These are phyloP conservation scores for Fusarium sp. DNA, from an alignment of 2,329 filamentous ascomycete genomes.

Conservation along the genomic window DNA sequence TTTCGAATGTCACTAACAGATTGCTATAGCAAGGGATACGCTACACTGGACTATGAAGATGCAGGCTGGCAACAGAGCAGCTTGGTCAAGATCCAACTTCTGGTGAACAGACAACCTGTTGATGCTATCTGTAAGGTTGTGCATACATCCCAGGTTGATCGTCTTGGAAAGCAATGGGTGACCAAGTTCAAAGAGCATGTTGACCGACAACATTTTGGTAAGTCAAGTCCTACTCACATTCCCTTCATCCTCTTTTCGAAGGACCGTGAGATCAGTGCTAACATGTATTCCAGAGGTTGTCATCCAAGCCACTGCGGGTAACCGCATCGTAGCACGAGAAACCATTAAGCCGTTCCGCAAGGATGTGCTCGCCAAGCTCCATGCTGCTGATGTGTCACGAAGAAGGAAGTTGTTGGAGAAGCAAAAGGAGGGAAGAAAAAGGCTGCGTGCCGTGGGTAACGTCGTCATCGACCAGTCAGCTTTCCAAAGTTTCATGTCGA, in stretches of 20 bases:
- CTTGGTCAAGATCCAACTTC: slow-evolving; percentile 88
- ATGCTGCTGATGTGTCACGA: slow-evolving; percentile 87
- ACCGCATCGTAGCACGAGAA: slow-evolving; percentile 86
- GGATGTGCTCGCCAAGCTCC: slow-evolving; percentile 91
- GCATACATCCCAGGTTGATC: slow-evolving; percentile 82
- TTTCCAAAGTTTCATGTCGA: slow-evolving; percentile 93
- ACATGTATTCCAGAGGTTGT: slow-evolving; percentile 74
- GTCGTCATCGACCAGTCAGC: slow-evolving; percentile 96
- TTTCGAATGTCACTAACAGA: not conserved
- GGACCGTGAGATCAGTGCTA: not conserved
- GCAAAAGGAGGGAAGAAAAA: slow-evolving; percentile 95
- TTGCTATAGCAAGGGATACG: slow-evolving; percentile 80
- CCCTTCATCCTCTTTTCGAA: not conserved
- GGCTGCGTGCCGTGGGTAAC: slow-evolving; percentile 84
- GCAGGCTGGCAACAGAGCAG: slow-evolving; percentile 84
- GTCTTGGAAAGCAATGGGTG: slow-evolving; percentile 88
- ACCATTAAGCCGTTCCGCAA: slow-evolving; percentile 97
- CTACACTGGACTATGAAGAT: slow-evolving; percentile 96
- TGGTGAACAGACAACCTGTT: slow-evolving; percentile 93
- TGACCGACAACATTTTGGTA: slow-evolving; percentile 89
- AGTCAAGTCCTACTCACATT: slow-evolving; percentile 16
- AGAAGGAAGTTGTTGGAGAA: slow-evolving; percentile 91
- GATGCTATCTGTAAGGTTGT: slow-evolving; percentile 94
- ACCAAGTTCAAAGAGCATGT: slow-evolving; percentile 97
- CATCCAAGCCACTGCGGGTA: slow-evolving; percentile 90